Base-by-base conservation (phyloP, 2,329 filamentous ascomycete genomes). In the Fusarium abutilonis region DNA sequence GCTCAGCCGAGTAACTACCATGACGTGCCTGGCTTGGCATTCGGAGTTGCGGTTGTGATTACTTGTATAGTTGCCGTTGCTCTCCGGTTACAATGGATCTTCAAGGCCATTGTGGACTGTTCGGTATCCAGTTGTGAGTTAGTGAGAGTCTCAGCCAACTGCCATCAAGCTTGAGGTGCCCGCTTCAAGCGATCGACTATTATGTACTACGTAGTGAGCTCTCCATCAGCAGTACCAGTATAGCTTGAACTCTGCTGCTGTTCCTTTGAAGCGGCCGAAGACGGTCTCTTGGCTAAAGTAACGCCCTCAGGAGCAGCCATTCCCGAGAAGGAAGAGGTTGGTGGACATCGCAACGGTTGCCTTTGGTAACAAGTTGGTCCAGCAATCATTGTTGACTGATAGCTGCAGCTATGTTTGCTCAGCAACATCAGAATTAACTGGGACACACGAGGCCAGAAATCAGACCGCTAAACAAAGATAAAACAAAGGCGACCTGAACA, bases 281-380 rank as follows among this genome's bases (percentile, higher is more conserved):
- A 56, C 28, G 39, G 43, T 52, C 45, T 36, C 40, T 57, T 62
- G 45, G 46, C 41, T 53, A 40, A 17, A 47, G 52, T 55, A 40
- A 60, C 38, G 4, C 52, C 51, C 64, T 66, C 61, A 56, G 64
- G 58, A 68, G 48, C 49, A 60, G 53, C 49, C 50, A 64, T 42
- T 42, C 47, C 46, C 28, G 19, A 32, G 15, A 35, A 14, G 23
- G 23, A 44, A 43, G 10, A 19, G 19, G 21, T 23, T 9, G 36
- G 28, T 34, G 38, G 46, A 9, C 17, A 38, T 35, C 9, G 21
- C n/a, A 26, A 31, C 23, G 45, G 15, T 26, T 40, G 46, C 10
- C 32, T 28, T 21, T 54, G 38, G 32, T 34, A 14, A 45, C 26
- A 41, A 32, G 15, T 26, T 41, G 32, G 15, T 28, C n/a, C 11